Evolutionary conservation across 2,329 filamentous ascomycete genomes (phyloP), one percentile per base, ranked within the genome.

Genomic region (Diplodia seriata): DNA sequence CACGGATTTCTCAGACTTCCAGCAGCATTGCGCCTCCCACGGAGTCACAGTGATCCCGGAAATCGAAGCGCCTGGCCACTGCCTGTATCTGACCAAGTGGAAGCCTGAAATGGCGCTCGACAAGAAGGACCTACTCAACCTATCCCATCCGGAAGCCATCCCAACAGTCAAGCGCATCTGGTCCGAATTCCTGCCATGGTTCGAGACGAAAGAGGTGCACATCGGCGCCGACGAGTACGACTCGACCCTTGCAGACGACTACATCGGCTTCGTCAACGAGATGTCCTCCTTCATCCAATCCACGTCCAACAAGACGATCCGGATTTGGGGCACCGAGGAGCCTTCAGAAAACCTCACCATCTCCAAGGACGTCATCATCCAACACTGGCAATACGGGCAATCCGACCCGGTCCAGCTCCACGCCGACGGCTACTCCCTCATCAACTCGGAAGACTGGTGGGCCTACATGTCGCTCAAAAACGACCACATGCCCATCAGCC

Each of bases 391-490:
- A 66, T 83, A 82, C 67, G 81, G 81, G 0, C 77, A 84, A 66
- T 84, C 82, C 1, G 81, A 84, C 66, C 82, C 82, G 0, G 71
- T 82, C 0, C 69, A 76, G 8, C 78, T 84, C 0, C 74, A 80
- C 9, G 67, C 72, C 1, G 71, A 76, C 4, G 78, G 77, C 1
- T 82, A 83, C 67, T 68, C 75, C 0, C 29, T 82, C 12, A 76
- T 84, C 73, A 84, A 84, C 70, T 83, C 81, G 0, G 76, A 84
- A 51, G 82, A 84, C 70, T 83, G 81, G 81, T 84, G 82, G 85
- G 83, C 82, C 0, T 86, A 87, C 70, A 84, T 86, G 79, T 82
- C 81, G 3, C 71, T 87, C 63, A 86, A 86, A 68, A 86, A 85
- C 69, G 81, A 84, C 69, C 82, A 84, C 69, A 80, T 73, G 63